These are phyloP conservation scores for Verticillium nubilum DNA, from an alignment of 2,329 filamentous ascomycete species.

Conservation along the genomic window DNA sequence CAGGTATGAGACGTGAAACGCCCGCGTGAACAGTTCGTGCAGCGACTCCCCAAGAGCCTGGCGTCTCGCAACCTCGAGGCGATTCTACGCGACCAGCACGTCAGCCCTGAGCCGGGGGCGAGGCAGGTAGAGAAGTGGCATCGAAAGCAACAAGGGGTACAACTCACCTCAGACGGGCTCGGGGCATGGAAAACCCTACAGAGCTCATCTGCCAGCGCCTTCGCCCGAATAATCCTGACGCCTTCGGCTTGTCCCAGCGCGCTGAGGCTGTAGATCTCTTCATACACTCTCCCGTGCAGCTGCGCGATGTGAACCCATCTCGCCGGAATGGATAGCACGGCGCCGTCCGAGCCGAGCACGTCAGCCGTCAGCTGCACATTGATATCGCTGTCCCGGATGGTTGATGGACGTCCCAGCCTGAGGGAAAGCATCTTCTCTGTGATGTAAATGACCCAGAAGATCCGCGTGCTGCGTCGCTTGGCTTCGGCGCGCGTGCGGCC, in stretches of 20 bases:
- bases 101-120: background rate
- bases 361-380: slow-evolving; percentile 7
- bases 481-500: background rate
- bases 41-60: slow-evolving; percentile 6
- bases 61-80: background rate
- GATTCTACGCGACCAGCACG: background rate
- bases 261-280: slow-evolving; percentile 19
- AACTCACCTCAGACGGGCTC: background rate
- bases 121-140: background rate
- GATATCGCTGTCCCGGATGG: slow-evolving; percentile 19
- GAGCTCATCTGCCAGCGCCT: background rate
- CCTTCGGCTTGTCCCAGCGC: slow-evolving; percentile 14
- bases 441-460: slow-evolving; percentile 20
- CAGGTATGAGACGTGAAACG: slow-evolving; percentile 14
- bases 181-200: background rate
- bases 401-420: slow-evolving; percentile 18
- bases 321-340: background rate
- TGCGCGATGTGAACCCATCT: slow-evolving; percentile 13
- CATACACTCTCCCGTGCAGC: slow-evolving; percentile 18
- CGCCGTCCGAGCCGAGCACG: background rate
- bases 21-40: slow-evolving; percentile 10
- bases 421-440: slow-evolving; percentile 18
- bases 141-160: background rate
- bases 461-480: slow-evolving; percentile 6
- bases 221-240: slow-evolving; percentile 12